A percentile compares a stretch with the other conserved stretches of the same genome.
phyloP scores from a whole-genome alignment of 768 basidiomycete genomes.

The Psilocybe cubensis region DNA sequence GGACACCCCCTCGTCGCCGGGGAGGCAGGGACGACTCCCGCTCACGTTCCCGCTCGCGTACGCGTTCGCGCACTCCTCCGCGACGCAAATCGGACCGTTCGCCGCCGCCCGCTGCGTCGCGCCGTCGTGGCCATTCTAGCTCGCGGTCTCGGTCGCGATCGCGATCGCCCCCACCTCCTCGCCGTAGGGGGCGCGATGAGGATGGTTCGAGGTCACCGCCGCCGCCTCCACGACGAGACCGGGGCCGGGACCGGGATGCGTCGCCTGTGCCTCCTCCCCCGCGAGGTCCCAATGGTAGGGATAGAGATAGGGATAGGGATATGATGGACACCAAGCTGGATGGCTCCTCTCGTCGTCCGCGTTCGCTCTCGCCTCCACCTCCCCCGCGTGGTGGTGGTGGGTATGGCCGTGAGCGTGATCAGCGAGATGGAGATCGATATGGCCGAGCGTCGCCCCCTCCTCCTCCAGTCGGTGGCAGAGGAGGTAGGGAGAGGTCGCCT shows the following conservation, averaged over 20 bases:
- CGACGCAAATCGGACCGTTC: conserved; percentile 10
- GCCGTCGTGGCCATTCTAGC: conserved; percentile 6
- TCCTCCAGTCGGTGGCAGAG: conserved; percentile 3
- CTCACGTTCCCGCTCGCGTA: conserved; percentile 15
- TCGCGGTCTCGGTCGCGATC: too few species aligned
- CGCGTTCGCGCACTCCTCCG: conserved; percentile 10
- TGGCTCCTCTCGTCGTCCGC: conserved; percentile 8
- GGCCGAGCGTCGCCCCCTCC: conserved; percentile 10
- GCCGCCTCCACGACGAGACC: conserved; percentile 18
- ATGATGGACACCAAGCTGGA: conserved; percentile 20
- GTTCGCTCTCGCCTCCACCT: conserved; percentile 23
- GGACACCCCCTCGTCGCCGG: conserved; percentile 24
- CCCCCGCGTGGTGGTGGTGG: conserved; percentile 7
- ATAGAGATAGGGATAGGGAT: conserved; percentile 10
- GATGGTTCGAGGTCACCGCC: conserved; percentile 17
- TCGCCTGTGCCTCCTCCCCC: conserved; percentile 18
- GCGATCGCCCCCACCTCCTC: conserved; percentile 11
- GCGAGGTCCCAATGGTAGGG: conserved; percentile 3
- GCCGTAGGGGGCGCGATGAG: conserved; percentile 10
- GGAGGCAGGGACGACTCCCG: conserved; percentile 10
- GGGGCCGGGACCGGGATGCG: conserved; percentile 14
- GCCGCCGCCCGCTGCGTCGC: conserved; percentile 4
- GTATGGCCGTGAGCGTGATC: conserved; percentile 11
- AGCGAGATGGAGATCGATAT: conserved; percentile 10
- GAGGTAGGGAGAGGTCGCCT: conserved; percentile 19